A percentile compares a stretch with the other conserved stretches of the same genome.
phyloP scores from a whole-genome alignment of 2,329 filamentous ascomycete genomes.

The Colletotrichum salicis region DNA sequence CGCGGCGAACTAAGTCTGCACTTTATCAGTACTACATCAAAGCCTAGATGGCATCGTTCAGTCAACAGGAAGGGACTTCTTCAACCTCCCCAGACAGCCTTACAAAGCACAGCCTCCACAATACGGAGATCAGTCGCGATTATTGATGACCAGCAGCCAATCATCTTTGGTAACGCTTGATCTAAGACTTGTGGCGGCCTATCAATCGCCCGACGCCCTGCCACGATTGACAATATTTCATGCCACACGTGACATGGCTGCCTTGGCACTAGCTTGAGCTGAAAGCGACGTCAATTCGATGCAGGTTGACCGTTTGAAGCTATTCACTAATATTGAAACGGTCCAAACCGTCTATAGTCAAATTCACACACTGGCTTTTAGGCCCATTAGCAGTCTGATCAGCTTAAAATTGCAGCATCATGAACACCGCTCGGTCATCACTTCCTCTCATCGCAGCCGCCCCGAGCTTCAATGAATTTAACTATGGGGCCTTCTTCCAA shows the following conservation, averaged over 20 bases:
- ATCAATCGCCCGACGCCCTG: constrained; percentile 46
- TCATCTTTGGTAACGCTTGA: not conserved
- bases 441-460: constrained; percentile 42
- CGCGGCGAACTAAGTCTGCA: not conserved
- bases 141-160: constrained; percentile 6
- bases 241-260: constrained; percentile 21
- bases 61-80: not conserved
- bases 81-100: not conserved
- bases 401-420: not conserved
- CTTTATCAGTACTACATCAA: not conserved
- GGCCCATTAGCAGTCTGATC: not conserved
- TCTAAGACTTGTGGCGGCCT: constrained; percentile 37
- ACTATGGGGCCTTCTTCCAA: constrained; percentile 52
- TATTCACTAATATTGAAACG: not conserved
- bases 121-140: not conserved
- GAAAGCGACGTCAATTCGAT: constrained; percentile 9
- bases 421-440: constrained; percentile 4
- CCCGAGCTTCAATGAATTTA: constrained; percentile 47
- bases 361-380: not conserved
- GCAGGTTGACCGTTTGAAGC: constrained; percentile 8
- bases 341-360: not conserved
- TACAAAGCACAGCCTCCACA: constrained; percentile 18
- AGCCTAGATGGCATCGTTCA: not conserved
- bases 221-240: constrained; percentile 32
- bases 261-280: constrained; percentile 1